Evolutionary conservation across 202 grass and related monocot species (phyloP).

Genomic region (Tripidium arundinaceum): DNA sequence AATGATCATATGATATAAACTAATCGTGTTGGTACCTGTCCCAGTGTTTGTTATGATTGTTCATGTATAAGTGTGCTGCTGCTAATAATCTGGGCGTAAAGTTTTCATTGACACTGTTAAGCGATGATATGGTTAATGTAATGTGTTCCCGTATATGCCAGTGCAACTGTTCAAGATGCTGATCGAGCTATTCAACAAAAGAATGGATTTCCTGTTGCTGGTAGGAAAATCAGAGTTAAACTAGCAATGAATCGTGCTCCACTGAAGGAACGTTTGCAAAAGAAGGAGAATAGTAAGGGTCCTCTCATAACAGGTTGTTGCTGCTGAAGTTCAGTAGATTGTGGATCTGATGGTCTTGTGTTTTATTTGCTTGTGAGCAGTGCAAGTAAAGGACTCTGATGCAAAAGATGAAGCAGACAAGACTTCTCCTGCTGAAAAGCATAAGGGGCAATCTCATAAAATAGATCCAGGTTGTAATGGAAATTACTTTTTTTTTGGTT

Average conservation of each 20-base stretch:
- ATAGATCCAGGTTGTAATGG: conserved; percentile 29
- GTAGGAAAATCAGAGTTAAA: conserved; percentile 90
- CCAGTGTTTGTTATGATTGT: neutral
- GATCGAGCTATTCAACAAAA: conserved; percentile 79
- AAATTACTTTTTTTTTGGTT: neutral
- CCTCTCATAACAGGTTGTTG: conserved; percentile 4
- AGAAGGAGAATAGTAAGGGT: conserved; percentile 61
- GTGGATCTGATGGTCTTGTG: conserved; percentile 6
- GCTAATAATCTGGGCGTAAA: neutral
- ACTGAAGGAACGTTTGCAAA: conserved; percentile 56
- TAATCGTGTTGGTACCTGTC: neutral
- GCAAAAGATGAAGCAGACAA: conserved; percentile 29
- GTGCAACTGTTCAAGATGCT: conserved; percentile 81
- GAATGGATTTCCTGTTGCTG: conserved; percentile 51
- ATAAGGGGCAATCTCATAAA: conserved; percentile 28
- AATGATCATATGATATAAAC: neutral
- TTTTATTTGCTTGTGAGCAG: conserved; percentile 19
- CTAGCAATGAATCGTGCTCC: conserved; percentile 71
- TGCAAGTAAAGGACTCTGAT: conserved; percentile 33
- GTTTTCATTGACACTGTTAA: neutral
- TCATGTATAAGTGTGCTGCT: conserved; percentile 5
- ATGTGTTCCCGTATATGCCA: conserved; percentile 33
- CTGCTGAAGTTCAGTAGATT: conserved; percentile 1
- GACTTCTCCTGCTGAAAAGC: conserved; percentile 17
- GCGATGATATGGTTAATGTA: neutral